Conservation (phyloP, 257 asterid species). For the Petunia secreta region DNA sequence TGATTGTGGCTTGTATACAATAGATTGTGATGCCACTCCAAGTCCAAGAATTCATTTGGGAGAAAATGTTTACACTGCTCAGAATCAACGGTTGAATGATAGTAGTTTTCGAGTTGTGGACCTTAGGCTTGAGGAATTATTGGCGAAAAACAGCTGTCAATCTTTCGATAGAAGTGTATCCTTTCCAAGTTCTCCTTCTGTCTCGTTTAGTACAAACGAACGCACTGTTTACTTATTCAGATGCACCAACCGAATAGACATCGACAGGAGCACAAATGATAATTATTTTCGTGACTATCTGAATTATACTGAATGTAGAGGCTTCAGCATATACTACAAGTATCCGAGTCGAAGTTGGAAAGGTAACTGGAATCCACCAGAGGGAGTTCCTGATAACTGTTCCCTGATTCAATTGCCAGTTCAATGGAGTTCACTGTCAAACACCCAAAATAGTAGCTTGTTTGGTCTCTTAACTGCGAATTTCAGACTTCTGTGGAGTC, state of each 20-base stretch:
- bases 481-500: background rate
- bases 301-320: background rate
- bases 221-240: background rate
- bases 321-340: slow-evolving; percentile 3
- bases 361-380: background rate
- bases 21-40: slow-evolving; percentile 14
- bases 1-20: background rate
- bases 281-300: background rate
- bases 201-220: background rate
- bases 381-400: background rate
- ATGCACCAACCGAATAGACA: background rate
- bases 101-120: background rate
- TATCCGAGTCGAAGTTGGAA: background rate
- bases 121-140: background rate
- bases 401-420: background rate
- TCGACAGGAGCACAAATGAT: background rate
- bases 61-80: background rate
- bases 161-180: background rate
- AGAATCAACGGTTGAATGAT: accelerated
- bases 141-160: background rate
- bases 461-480: background rate
- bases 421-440: background rate
- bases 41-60: background rate
- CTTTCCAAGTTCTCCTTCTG: background rate
- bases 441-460: background rate